Base-by-base conservation (phyloP, 257 asterid genomes). In the Ilex asprella region DNA sequence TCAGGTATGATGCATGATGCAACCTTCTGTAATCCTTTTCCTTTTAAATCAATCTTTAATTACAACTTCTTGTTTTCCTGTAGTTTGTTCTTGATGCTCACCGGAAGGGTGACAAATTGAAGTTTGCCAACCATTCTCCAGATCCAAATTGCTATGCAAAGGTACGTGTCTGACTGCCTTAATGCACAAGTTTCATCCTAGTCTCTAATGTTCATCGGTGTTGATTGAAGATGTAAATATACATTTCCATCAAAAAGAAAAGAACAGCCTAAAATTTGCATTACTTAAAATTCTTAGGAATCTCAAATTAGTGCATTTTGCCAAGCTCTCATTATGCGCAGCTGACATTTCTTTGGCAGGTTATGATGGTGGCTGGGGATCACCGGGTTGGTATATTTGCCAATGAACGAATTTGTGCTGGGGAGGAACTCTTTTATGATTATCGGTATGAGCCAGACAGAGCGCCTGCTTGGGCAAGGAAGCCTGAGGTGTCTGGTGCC, bases 41-140 rank as follows among this genome's bases (percentile, higher is more conserved):
- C 52, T 14, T 14, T 7, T 46, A 10, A 7, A 46, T 46, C 10
- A 46, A 14, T 2, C 52, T 46, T 2, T 29, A 60, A 53, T 39
- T 60, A 70, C 35, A 8, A 15, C n/a, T 67, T 11, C 61, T 21
- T 76, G 44, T 52, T 64, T 65, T n/a, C 65, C 43, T 15, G 68
- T 85, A 93, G 99, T 87, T 82, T 81, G 94, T 93, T 74, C 92
- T 89, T 32, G 97, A 87, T 78, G 96, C 95, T 58, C 82, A 76
- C 59, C 87, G 97, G 46, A 87, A 84, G 77, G 96, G 97, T 14
- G 97, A 89, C 67, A 93, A 93, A 60, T 76, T 89, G 75, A 89
- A 93, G 84, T 85, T 93, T 58, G 94, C 99, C 35, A 87, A 93
- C 72, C 97, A 93, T 76, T 87, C 96, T 59, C 97, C 95, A 30